Percentiles rank a stretch among this genome's conserved stretches.
Evolutionary conservation across 139 green algal species (phyloP).

Genomic region (Haematococcus lacustris): DNA sequence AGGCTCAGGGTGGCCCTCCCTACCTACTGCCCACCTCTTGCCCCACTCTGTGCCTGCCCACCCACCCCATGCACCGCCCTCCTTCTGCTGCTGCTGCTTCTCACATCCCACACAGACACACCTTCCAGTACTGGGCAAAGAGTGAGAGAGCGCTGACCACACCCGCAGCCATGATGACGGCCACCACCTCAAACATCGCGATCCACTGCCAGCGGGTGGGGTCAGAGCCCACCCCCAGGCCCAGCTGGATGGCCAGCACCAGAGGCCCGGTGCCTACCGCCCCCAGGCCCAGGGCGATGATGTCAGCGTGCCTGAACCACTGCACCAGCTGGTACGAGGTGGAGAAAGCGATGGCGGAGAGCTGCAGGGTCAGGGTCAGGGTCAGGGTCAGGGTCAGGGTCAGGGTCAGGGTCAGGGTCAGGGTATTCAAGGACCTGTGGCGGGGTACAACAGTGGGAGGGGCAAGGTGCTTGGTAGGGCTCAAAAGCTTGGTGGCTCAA

Average conservation of each 20-base stretch:
- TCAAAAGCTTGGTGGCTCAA: too few relatives aligned
- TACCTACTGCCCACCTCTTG: too few relatives aligned
- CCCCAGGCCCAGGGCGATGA: conserved; percentile 61
- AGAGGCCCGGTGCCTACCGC: conserved; percentile 43
- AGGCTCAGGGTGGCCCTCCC: too few relatives aligned
- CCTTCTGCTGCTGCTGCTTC: too few relatives aligned
- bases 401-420: too few relatives aligned
- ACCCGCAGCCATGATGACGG: conserved; percentile 12
- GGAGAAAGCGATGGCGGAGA: conserved; percentile 62
- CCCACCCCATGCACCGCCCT: too few relatives aligned
- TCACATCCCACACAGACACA: conserved; percentile 1
- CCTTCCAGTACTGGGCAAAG: conserved; percentile 28
- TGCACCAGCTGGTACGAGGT: conserved; percentile 70
- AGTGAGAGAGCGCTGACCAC: conserved; percentile 11
- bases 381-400: too few relatives aligned
- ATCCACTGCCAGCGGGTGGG: conserved; percentile 34
- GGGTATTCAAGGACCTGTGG: too few relatives aligned
- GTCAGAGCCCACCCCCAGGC: conserved; percentile 8
- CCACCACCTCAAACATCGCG: conserved; percentile 49
- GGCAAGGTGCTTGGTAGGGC: too few relatives aligned
- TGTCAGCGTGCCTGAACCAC: conserved; percentile 51
- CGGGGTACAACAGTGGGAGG: too few relatives aligned
- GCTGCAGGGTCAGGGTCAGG: conserved; percentile 5
- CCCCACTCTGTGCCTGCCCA: too few relatives aligned
- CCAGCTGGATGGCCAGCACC: conserved; percentile 57